Percentiles rank a stretch among this genome's conserved stretches.
phyloP scores from a whole-genome alignment of 768 basidiomycete genomes.

The Boletus rufocinnamomeus region DNA sequence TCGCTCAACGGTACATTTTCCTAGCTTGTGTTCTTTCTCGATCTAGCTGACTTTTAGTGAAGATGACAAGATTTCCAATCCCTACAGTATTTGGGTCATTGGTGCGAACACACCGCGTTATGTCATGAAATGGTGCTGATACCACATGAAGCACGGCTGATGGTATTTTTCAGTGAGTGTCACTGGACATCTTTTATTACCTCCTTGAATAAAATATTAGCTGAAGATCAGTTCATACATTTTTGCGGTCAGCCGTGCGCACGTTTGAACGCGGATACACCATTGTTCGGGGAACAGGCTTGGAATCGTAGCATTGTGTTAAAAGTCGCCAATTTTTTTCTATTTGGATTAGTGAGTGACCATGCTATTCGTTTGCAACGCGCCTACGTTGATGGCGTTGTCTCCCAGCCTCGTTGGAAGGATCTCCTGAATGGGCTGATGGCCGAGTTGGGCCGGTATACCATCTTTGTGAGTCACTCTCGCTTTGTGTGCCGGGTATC shows the following conservation, averaged over 20 bases:
- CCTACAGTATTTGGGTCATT: conserved; percentile 14
- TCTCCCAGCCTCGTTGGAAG: conserved; percentile 16
- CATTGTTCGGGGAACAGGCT: conserved; percentile 8
- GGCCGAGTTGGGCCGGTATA: conserved; percentile 10
- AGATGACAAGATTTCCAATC: conserved; percentile 7
- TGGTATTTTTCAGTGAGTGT: conserved; percentile 16
- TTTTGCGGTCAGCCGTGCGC: conserved; percentile 18
- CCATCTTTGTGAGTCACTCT: conserved; percentile 11
- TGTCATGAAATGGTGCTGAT: neutral
- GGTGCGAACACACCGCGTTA: conserved; percentile 1
- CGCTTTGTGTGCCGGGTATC: neutral
- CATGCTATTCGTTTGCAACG: conserved; percentile 18
- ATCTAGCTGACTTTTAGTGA: neutral
- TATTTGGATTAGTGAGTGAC: conserved; percentile 7
- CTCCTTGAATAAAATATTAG: neutral
- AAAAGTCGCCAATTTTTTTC: neutral
- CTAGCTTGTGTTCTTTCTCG: neutral
- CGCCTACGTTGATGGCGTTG: conserved; percentile 13
- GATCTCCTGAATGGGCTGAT: conserved; percentile 12
- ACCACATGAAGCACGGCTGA: conserved; percentile 10
- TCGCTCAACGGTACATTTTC: conserved; percentile 12
- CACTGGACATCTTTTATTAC: neutral
- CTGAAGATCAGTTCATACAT: conserved; percentile 17
- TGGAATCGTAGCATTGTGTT: conserved; percentile 9
- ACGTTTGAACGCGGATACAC: conserved; percentile 14